Evolutionary conservation across 352 stramenopile species (phyloP), one percentile per base, ranked within the genome.

Genomic region (Labyrinthula sp.): DNA sequence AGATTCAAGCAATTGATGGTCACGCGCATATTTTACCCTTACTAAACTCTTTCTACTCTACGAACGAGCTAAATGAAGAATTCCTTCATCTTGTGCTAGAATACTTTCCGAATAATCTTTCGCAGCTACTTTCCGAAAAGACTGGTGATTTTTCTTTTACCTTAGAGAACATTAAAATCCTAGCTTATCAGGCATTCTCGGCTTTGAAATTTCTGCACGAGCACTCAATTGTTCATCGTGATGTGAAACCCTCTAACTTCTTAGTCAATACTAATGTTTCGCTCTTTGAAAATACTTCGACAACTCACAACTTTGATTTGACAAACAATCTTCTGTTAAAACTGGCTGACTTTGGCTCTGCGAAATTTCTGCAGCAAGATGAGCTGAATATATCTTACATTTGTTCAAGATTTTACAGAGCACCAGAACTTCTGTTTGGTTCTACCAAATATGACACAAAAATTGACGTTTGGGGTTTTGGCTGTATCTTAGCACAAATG

Each of bases 301-400:
- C n/a, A n/a, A n/a, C n/a, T n/a, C n/a, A n/a, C n/a, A n/a, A n/a
- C n/a, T n/a, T n/a, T n/a, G 24, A 45, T 17, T 35, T 45, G 6
- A 50, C 88, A 10, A 68, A 74, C 23, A 92, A 81, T 21, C 84
- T 95, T 48, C 72, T 95, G 22, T 67, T 99, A 38, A 99, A 98
- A 63, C 72, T 99, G 7, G 97, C 89, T 61, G 90, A 99, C 69
- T 99, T 99, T 72, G 90, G 90, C 37, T 65, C 75, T 49, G 76
- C 78, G 39, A 88, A 89, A 47, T 69, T 82, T 25, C 68, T 99
- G 17, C 81, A 95, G 23, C 75, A 75, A 52, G 92, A 92, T 30
- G 88, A 97, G 60, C 88, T 89, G 5, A 99, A 97, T 62, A 88
- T 98, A 9, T 91, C 77, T 40, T 98, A 99, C 69, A 99, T 99